Evolutionary conservation across 176 grass and related monocot species (phyloP).

Genomic region (Aegilops bicornis): DNA sequence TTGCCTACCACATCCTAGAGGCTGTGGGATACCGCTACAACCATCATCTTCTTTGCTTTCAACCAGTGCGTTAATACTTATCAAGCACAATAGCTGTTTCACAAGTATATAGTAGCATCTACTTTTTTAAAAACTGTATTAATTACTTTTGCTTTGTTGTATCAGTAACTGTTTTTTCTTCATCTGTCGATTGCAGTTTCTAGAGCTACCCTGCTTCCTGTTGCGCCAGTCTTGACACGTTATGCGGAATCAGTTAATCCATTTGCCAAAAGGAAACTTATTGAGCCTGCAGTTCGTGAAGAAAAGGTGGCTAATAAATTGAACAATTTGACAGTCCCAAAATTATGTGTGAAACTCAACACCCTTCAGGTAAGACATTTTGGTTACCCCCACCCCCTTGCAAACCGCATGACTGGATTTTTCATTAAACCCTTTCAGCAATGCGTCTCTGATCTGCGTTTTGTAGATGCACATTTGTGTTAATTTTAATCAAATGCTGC

Average conservation of each 20-base stretch:
- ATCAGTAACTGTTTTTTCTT: conserved; percentile 6
- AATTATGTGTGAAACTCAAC: conserved; percentile 94
- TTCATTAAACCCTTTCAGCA: background rate
- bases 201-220: conserved; percentile 59
- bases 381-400: background rate
- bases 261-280: conserved; percentile 68
- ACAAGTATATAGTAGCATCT: background rate
- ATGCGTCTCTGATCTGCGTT: background rate
- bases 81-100: conserved; percentile 1
- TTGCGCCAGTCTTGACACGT: conserved; percentile 69
- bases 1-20: background rate
- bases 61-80: background rate
- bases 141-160: conserved; percentile 21
- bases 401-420: background rate
- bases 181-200: conserved; percentile 47
- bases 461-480: background rate
- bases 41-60: background rate
- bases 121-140: background rate
- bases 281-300: conserved; percentile 44
- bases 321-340: conserved; percentile 53
- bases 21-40: background rate
- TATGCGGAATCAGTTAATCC: conserved; percentile 74
- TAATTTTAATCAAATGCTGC: background rate
- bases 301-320: conserved; percentile 54
- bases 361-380: conserved; percentile 71